Evolutionary conservation across 495 filamentous ascomycete species (phyloP).

Genomic region (Penicillium argentinense): DNA sequence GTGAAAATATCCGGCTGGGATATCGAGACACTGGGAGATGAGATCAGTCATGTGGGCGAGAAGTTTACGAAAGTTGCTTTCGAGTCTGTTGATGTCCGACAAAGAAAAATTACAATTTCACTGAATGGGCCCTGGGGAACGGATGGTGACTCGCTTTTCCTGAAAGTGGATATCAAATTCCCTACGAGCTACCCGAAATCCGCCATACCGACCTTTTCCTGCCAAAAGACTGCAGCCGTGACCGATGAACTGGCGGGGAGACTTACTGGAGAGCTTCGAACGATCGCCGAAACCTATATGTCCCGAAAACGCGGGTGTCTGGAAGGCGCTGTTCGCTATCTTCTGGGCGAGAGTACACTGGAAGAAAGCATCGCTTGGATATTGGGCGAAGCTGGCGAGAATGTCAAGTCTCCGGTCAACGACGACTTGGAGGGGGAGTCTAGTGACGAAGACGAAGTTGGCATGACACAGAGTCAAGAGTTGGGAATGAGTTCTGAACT

Average conservation of each 20-base stretch:
- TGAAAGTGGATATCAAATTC: conserved; percentile 79
- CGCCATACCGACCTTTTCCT: conserved; percentile 61
- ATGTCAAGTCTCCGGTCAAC: conserved; percentile 51
- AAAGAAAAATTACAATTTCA: conserved; percentile 69
- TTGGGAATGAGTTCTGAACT: conserved; percentile 56
- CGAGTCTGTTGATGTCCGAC: conserved; percentile 79
- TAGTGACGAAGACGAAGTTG: conserved; percentile 84
- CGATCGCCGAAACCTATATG: conserved; percentile 68
- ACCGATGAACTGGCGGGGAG: conserved; percentile 64
- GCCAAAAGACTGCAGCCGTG: conserved; percentile 80
- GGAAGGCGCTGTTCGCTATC: conserved; percentile 77
- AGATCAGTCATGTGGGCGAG: conserved; percentile 79
- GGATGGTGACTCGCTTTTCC: conserved; percentile 66
- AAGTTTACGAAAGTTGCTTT: conserved; percentile 83
- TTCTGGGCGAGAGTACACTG: conserved; percentile 78
- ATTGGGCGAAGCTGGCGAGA: conserved; percentile 46
- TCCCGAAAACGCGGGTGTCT: conserved; percentile 72
- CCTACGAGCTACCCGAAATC: conserved; percentile 72
- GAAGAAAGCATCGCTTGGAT: conserved; percentile 73
- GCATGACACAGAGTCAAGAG: conserved; percentile 49
- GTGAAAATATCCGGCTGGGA: conserved; percentile 83
- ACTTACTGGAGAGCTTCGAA: conserved; percentile 64
- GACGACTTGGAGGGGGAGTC: conserved; percentile 68
- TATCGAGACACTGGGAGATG: conserved; percentile 78
- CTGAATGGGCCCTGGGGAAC: conserved; percentile 85